Evolutionary conservation across 176 grass and related monocot species (phyloP).

Genomic region (Lolium perenne): DNA sequence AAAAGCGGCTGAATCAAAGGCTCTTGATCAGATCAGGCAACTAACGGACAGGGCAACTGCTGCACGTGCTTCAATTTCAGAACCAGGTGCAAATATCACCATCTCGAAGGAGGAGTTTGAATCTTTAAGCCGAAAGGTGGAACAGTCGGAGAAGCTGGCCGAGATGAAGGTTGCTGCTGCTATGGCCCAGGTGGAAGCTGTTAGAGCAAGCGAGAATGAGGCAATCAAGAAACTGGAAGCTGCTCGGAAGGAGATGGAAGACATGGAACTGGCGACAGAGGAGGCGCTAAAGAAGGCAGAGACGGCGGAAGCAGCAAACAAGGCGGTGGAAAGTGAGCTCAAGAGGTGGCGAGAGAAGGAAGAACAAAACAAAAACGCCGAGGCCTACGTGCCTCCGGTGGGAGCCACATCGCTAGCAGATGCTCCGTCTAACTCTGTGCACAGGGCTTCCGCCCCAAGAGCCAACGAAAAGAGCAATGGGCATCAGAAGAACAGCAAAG

Average conservation of each 20-base stretch:
- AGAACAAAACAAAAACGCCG: slow-evolving; percentile 64
- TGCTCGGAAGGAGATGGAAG: slow-evolving; percentile 83
- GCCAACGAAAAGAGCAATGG: slow-evolving; percentile 50
- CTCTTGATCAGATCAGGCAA: slow-evolving; percentile 82
- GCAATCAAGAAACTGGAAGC: slow-evolving; percentile 79
- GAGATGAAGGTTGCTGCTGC: slow-evolving; percentile 91
- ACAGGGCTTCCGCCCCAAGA: slow-evolving; percentile 30
- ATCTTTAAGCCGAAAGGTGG: slow-evolving; percentile 78
- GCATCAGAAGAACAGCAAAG: slow-evolving; percentile 41
- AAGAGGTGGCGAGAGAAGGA: slow-evolving; percentile 85
- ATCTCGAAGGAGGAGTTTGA: slow-evolving; percentile 91
- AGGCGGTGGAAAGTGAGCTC: slow-evolving; percentile 85
- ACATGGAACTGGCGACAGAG: slow-evolving; percentile 78
- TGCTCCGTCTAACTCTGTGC: slow-evolving; percentile 34
- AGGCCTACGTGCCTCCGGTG: slow-evolving; percentile 44
- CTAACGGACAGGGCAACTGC: slow-evolving; percentile 72
- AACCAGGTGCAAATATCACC: slow-evolving; percentile 67
- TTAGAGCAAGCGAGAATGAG: slow-evolving; percentile 84
- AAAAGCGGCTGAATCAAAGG: slow-evolving; percentile 76
- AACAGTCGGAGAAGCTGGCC: slow-evolving; percentile 77
- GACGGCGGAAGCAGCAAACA: slow-evolving; percentile 85
- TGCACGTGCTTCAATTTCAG: slow-evolving; percentile 69
- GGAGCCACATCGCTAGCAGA: slow-evolving; percentile 44
- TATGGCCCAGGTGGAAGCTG: slow-evolving; percentile 82
- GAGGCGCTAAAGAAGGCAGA: slow-evolving; percentile 83